Evolutionary conservation across 495 filamentous ascomycete species (phyloP), one percentile per base, ranked within the genome.

Genomic region (Glarea lozoyensis): DNA sequence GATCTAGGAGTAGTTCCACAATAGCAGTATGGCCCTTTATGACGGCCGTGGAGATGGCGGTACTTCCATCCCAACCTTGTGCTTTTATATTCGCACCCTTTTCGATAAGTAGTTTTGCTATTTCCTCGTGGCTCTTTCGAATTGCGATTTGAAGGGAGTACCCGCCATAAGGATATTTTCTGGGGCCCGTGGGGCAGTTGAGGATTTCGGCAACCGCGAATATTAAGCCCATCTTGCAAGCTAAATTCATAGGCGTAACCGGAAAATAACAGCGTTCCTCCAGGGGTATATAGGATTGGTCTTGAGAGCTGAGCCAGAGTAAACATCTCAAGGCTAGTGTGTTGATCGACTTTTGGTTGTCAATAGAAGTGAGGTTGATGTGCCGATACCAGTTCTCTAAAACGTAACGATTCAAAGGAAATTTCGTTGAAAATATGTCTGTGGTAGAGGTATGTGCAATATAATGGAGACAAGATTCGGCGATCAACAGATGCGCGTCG

Each of bases 71-170:
- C 10, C 45, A 35, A 10, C 37, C 40, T 17, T 37, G 23, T 10
- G 36, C 25, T 37, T 58, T 58, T 37, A 59, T 45, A 19, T 60
- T 39, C 21, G 47, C 52, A 12, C 45, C 36, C 10, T 46, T 43
- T 1, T 40, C 30, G 17, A 58, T 40, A 0, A 58, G 46, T 5
- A 55, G 45, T 35, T 55, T 4, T 3, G 54, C 47, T 21, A 60
- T 37, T 5, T 32, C 12, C 6, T 27, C 23, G 18, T 50, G 45
- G 16, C 52, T 50, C 10, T 2, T 11, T 20, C 7, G n/a, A 29
- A 1, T 37, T n/a, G 43, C 46, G 19, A 51, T 51, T n/a, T 40
- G 37, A 17, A 44, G 43, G 2, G 57, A 5, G 5, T 15, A 40
- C 15, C 37, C 49, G 23, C 52, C 52, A 33, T 40, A 43, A 1